Evolutionary conservation across 2,329 filamentous ascomycete genomes (phyloP), one percentile per base, ranked within the genome.

Genomic region (Helotiales sp.): DNA sequence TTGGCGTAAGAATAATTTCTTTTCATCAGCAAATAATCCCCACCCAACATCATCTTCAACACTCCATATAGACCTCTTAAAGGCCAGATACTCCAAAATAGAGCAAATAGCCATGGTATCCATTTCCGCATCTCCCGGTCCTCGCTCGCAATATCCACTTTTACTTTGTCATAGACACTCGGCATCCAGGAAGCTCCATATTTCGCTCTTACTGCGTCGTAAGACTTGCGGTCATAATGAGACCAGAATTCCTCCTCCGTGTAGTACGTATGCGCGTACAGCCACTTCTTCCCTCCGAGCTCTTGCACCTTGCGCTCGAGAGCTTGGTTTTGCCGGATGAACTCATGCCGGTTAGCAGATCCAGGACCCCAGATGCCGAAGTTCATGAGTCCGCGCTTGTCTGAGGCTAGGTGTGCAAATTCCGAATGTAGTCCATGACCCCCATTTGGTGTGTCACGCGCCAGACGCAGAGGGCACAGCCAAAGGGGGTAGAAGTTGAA

Each of bases 231-330:
- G 49, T 83, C 78, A 70, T 90, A 90, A 52, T 85, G 76, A 31
- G 74, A 67, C 86, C 86, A 90, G 73, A 90, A 91, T 68, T 89
- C 84, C 0, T 80, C 75, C 68, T 89, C 82, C n/a, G 82, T 80
- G 72, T 95, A 95, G 75, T 92, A 96, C 0, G 90, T 88, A 68
- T 93, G 89, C 2, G 91, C 90, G 72, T 96, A 96, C 12, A 96
- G 77, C 88, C 90, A 95, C 76, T 96, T 96, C 77, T 89, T 84
- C 2, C 91, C 91, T 47, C 86, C 86, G 1, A 95, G 80, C 63
- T 84, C 79, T 48, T 77, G 77, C 3, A 93, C 81, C 69, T 88
- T 88, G 19, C 77, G 74, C 75, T 96, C 91, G 19, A 96, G 79
- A 42, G 79, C 79, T 30, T 87, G 82, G 73, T 96, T 96, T 65